Percentiles rank a stretch among this genome's conserved stretches.
phyloP scores from a whole-genome alignment of 148 eudicot genomes.

The Vaccinium vitisidaea region DNA sequence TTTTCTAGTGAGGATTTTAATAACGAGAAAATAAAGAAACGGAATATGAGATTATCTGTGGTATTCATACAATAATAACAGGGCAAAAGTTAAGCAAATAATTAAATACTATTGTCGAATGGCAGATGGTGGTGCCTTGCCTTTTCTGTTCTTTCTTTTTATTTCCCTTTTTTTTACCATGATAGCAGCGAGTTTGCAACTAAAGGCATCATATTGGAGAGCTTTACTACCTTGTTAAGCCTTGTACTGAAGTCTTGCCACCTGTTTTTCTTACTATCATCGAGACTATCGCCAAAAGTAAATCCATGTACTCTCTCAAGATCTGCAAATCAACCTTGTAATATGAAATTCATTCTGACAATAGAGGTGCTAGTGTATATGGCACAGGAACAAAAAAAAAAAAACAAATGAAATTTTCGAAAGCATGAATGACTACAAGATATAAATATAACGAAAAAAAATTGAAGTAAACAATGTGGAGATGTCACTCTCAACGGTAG shows the following conservation, averaged over 20 bases:
- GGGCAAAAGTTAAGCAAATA: not conserved
- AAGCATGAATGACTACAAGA: constrained; percentile 8
- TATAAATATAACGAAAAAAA: not conserved
- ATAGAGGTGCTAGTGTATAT: not conserved
- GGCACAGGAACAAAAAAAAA: not conserved
- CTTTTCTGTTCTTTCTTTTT: too few species aligned
- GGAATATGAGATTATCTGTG: not conserved
- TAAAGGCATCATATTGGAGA: not conserved
- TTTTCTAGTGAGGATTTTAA: not conserved
- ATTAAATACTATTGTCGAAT: not conserved
- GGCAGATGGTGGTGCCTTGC: not conserved
- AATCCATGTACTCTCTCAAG: constrained; percentile 93
- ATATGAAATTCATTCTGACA: not conserved
- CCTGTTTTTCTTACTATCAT: constrained; percentile 59
- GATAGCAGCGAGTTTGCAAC: not conserved
- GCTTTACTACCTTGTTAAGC: constrained; percentile 54
- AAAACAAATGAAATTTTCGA: not conserved
- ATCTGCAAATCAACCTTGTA: constrained; percentile 43
- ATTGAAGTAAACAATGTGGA: too few species aligned
- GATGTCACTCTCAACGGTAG: not conserved
- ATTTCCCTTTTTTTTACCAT: not conserved
- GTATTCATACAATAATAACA: not conserved
- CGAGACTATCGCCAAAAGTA: constrained; percentile 92
- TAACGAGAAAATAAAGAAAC: not conserved
- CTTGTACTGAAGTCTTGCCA: constrained; percentile 76